Base-by-base conservation (phyloP, 805 yeast species). In the Candida sithepensis region DNA sequence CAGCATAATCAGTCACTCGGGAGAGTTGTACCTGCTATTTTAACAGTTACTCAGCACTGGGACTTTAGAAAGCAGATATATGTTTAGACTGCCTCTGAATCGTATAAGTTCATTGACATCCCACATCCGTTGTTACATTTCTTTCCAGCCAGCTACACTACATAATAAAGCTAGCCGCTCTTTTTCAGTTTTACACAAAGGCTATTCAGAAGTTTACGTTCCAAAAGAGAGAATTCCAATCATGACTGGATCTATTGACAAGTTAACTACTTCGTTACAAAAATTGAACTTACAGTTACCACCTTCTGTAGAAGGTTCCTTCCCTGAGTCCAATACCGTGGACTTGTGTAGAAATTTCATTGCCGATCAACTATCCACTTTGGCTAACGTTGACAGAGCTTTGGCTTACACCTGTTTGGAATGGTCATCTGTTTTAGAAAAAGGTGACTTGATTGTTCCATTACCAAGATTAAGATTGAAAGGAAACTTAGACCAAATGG, bases 401-500 rank as follows among this genome's bases (percentile, higher is more conserved):
- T 65, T 89, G 43, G 88, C 91, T 53, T 88, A 76, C 67, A 87
- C 89, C 48, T 89, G 96, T 33, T 75, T 94, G 60, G 98, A 94
- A 69, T 80, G 92, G 75, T 89, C 97, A 20, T 75, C 78, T 54
- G 84, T 90, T 37, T 70, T 86, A 56, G 97, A 90, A 50, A 85
- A 92, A 61, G 99, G 98, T 63, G 99, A 94, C 67, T 76, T 94
- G 60, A 77, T 92, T 52, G 81, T 92, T 46, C 97, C 99, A 39
- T 76, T 94, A 39, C 99, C 98, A 58, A 82, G 97, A 66, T 73
- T 85, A 60, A 79, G 96, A 60, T 77, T 92, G 66, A 86, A 89
- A 57, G 92, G 92, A 53, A 85, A 89, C 61, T 88, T 92, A 51
- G 86, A 84, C 64, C 82, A 76, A 46, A 66, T 84, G 48, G 91